Base-by-base conservation (phyloP, 805 yeast genomes). In the Teunomyces pallodes region DNA sequence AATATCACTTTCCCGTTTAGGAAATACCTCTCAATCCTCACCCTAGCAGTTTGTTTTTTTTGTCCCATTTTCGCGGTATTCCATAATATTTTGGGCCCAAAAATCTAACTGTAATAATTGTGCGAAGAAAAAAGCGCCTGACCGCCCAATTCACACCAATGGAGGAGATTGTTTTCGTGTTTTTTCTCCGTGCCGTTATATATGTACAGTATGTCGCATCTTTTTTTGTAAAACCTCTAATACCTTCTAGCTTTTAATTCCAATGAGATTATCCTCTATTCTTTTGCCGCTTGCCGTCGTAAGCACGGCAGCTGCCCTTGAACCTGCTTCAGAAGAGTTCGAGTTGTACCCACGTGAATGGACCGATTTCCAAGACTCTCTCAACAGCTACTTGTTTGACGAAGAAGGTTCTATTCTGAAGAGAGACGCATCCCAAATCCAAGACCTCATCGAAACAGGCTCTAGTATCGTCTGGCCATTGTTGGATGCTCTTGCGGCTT, bases 401-500 rank as follows among this genome's bases (percentile, higher is more conserved):
- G 17, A 32, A 10, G 43, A 36, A 16, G 40, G 17, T 9, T 17
- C 44, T 6, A 20, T 42, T 9, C 24, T 10, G 31, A 45, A 48
- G 35, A 29, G 48, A 6, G 48, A 26, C 29, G 40, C 26, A 9
- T 9, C 45, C 31, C 17, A 28, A 24, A 16, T 48, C 30, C 50
- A 46, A 29, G 35, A 30, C 26, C 39, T 47, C n/a, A 29, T 52
- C 16, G 35, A 29, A 13, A 20, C 45, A 1, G 49, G 53, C 27
- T 63, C 70, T 5, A 67, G 67, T 3, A 52, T 66, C 10, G 46
- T 66, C 16, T 36, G 54, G 9, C 48, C 54, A 13, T 55, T 65
- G 17, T 49, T 70, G 16, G 59, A 65, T 35, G 64, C 61, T 38
- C 57, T 72, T 12, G 73, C 75, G 0, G 52, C 54, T 20, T 61